phyloP scores from a whole-genome alignment of 78 protist species.

The Protostelium mycophagum region DNA sequence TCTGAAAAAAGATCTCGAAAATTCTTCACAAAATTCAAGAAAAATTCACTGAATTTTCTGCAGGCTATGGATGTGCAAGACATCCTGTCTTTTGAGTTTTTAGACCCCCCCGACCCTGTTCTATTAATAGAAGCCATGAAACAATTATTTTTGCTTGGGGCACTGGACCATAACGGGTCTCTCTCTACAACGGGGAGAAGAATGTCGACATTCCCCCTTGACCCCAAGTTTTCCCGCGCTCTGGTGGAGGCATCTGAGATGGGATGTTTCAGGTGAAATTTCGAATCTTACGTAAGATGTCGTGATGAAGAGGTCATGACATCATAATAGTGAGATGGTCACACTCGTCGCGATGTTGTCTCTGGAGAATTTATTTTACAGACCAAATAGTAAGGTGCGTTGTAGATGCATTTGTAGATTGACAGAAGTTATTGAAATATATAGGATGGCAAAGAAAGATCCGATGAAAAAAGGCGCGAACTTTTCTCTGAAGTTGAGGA shows the following conservation, averaged over 20 bases:
- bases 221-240: constrained; percentile 23
- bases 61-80: constrained; percentile 55
- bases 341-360: not conserved
- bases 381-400: not conserved
- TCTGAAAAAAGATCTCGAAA: too few species aligned
- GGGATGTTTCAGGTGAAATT: not conserved
- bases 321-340: not conserved
- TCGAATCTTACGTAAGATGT: too few species aligned
- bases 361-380: not conserved
- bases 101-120: constrained; percentile 37
- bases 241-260: not conserved
- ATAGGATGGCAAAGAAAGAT: not conserved
- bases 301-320: too few species aligned
- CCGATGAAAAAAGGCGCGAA: not conserved
- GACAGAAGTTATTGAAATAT: not conserved
- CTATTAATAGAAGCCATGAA: constrained; percentile 28
- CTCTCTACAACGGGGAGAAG: constrained; percentile 26
- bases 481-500: not conserved
- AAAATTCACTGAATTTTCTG: not conserved
- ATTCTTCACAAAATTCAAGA: too few species aligned
- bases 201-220: constrained; percentile 64
- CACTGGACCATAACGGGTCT: constrained; percentile 13
- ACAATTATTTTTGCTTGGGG: constrained; percentile 40
- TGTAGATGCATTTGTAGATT: not conserved
- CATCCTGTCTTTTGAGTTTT: constrained; percentile 39